phyloP scores from a whole-genome alignment of 2,329 filamentous ascomycete genomes.

The Microdochium nivale region DNA sequence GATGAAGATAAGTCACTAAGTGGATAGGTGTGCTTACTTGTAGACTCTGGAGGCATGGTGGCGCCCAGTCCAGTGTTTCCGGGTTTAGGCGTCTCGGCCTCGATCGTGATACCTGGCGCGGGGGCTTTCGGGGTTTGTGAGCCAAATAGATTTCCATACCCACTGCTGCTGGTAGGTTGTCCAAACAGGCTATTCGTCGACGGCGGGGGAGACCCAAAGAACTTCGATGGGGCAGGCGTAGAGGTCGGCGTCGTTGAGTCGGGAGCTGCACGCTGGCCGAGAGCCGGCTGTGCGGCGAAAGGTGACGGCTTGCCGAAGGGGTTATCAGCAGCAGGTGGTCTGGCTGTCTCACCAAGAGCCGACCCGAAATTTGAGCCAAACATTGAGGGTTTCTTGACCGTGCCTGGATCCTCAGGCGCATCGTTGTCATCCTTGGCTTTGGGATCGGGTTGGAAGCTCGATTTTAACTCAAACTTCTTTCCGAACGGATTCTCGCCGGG shows the following conservation, averaged over 20 bases:
- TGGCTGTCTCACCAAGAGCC: conserved; percentile 40
- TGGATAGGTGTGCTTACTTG: conserved; percentile 41
- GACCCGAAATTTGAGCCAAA: conserved; percentile 56
- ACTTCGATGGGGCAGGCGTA: conserved; percentile 41
- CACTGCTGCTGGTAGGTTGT: conserved; percentile 12
- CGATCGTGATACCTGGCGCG: conserved; percentile 26
- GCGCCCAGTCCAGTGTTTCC: conserved; percentile 17
- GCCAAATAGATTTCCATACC: conserved; percentile 11
- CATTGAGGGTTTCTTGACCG: conserved; percentile 33
- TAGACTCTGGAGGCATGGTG: conserved; percentile 46
- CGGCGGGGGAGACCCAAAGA: conserved; percentile 28
- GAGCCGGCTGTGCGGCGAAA: neutral
- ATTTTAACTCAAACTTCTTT: conserved; percentile 51
- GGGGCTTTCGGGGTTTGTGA: conserved; percentile 12
- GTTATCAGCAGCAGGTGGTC: conserved; percentile 13
- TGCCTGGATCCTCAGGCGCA: conserved; percentile 31
- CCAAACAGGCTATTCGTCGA: conserved; percentile 22
- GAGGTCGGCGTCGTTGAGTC: conserved; percentile 40
- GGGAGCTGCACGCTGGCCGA: neutral
- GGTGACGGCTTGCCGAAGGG: conserved; percentile 10
- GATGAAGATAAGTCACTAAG: conserved; percentile 44
- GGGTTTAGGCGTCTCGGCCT: conserved; percentile 22
- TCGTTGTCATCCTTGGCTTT: conserved; percentile 50
- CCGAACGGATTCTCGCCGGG: neutral
- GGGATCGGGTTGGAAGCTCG: conserved; percentile 58